Conservation (phyloP, 352 stramenopile species). For the Phytophthora cajani region DNA sequence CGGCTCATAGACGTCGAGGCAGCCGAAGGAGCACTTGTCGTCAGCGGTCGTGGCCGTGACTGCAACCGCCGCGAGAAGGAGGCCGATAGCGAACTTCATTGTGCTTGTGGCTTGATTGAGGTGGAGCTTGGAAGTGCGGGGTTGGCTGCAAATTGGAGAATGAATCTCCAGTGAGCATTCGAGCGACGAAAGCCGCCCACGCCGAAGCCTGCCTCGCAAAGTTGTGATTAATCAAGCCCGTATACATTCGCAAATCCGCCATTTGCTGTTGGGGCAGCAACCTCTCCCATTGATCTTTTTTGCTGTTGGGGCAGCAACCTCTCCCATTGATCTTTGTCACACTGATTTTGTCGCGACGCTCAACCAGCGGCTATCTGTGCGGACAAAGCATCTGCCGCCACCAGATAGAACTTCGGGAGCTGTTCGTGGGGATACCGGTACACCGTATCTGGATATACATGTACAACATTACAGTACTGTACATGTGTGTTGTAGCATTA, state of each 20-base stretch:
- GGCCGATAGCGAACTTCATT: slow-evolving; percentile 27
- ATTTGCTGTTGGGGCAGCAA: not conserved
- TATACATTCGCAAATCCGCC: not conserved
- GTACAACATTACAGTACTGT: too few relatives aligned
- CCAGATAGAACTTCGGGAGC: not conserved
- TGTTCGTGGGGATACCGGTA: too few relatives aligned
- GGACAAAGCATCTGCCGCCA: not conserved
- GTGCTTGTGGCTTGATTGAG: not conserved
- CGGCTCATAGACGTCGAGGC: slow-evolving; percentile 30
- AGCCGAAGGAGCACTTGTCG: slow-evolving; percentile 25
- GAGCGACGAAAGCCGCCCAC: not conserved
- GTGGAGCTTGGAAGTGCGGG: slow-evolving; percentile 1
- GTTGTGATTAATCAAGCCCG: not conserved
- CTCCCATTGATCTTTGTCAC: not conserved
- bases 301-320: not conserved
- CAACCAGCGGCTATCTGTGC: not conserved
- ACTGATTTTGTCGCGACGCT: not conserved
- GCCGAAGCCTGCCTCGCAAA: not conserved
- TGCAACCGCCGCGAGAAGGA: slow-evolving; percentile 16
- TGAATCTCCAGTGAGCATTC: slow-evolving; percentile 8
- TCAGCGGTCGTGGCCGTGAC: not conserved
- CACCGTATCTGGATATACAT: too few relatives aligned
- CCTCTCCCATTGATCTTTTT: not conserved
- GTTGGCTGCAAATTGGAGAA: slow-evolving; percentile 11
- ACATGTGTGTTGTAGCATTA: too few relatives aligned